These are phyloP conservation scores for Cardamine chenopodiifolia DNA, from an alignment of 345 rosid species.

Conservation along the genomic window DNA sequence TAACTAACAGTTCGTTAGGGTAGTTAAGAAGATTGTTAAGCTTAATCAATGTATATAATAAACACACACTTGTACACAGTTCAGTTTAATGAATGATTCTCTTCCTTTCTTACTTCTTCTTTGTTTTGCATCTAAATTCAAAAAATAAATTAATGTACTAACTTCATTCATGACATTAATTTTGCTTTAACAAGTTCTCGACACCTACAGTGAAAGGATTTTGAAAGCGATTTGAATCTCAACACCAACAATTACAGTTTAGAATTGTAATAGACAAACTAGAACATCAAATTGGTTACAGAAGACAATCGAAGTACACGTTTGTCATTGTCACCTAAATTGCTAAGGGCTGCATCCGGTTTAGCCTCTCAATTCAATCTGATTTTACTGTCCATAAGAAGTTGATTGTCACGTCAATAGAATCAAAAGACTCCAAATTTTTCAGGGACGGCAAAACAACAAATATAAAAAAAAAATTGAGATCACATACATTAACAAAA, in stretches of 20 bases:
- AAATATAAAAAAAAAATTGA: neutral
- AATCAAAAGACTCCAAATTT: neutral
- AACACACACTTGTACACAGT: neutral
- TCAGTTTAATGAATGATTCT: no score
- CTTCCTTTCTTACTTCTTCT: neutral
- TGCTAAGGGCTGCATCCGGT: neutral
- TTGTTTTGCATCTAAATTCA: no score
- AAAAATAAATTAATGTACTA: no score
- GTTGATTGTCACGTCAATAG: neutral
- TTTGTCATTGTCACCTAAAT: neutral
- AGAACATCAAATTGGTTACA: neutral
- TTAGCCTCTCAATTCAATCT: neutral
- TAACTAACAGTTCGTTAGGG: slow-evolving; percentile 32
- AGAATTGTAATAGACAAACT: neutral
- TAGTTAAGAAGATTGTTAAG: neutral
- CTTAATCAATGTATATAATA: neutral
- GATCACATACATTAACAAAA: neutral
- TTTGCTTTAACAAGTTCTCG: no score
- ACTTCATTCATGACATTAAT: no score
- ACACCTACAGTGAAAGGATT: neutral
- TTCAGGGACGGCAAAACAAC: neutral
- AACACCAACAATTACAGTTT: neutral
- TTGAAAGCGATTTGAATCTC: neutral
- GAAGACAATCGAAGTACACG: neutral
- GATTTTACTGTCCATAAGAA: neutral